Conservation (phyloP, 2,329 filamentous ascomycete species). For the Claviceps monticola region DNA sequence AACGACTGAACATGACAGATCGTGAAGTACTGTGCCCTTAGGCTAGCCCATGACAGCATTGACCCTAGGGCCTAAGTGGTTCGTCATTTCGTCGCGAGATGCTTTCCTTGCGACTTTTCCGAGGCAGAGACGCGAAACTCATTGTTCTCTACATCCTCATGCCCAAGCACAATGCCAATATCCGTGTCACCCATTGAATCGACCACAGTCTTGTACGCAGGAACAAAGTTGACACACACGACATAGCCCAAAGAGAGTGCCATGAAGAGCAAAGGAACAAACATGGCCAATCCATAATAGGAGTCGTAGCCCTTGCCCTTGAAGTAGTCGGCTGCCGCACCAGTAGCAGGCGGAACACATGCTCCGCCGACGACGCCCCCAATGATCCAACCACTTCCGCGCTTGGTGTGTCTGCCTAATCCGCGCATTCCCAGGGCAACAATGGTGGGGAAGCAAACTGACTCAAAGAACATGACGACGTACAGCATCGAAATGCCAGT, state of each 20-base stretch:
- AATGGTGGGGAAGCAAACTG: slow-evolving; percentile 70
- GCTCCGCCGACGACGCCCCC: slow-evolving; percentile 61
- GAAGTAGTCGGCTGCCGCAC: slow-evolving; percentile 49
- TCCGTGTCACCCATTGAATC: slow-evolving; percentile 40
- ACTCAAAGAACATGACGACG: slow-evolving; percentile 64
- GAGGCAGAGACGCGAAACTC: not conserved
- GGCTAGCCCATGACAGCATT: too few relatives aligned
- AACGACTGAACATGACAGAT: too few relatives aligned
- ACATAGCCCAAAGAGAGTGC: slow-evolving; percentile 42
- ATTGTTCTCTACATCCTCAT: not conserved
- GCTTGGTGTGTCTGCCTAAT: slow-evolving; percentile 62
- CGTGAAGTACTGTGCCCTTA: too few relatives aligned
- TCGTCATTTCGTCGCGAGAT: not conserved
- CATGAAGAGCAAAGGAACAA: slow-evolving; percentile 50
- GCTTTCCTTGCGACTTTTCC: not conserved
- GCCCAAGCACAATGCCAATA: slow-evolving; percentile 18
- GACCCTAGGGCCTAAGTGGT: not conserved
- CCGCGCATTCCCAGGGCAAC: slow-evolving; percentile 65
- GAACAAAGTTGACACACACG: slow-evolving; percentile 51
- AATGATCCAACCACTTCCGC: slow-evolving; percentile 56
- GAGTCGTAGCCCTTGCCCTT: not conserved
- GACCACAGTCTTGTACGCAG: slow-evolving; percentile 46
- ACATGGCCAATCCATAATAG: slow-evolving; percentile 47
- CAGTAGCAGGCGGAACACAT: slow-evolving; percentile 57
- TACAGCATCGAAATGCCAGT: slow-evolving; percentile 48